phyloP scores from a whole-genome alignment of 176 grass and related monocot species.

The Poa annua region DNA sequence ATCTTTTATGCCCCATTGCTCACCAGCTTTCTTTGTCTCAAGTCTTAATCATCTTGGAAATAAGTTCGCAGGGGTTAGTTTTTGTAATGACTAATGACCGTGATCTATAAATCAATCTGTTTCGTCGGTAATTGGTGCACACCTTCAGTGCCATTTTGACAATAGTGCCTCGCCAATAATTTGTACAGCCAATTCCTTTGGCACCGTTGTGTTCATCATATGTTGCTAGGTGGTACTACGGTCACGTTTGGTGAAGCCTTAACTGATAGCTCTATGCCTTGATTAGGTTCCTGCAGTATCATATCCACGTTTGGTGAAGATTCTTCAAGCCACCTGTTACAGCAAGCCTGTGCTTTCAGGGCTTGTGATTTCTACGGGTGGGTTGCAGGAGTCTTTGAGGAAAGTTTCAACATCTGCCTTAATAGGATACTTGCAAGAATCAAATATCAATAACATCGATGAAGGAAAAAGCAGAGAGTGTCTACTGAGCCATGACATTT shows the following conservation, averaged over 20 bases:
- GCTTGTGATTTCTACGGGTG: conserved; percentile 93
- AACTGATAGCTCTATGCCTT: conserved; percentile 22
- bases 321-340: conserved; percentile 75
- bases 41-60: conserved; percentile 32
- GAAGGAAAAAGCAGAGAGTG: conserved; percentile 59
- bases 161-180: conserved; percentile 31
- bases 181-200: conserved; percentile 12
- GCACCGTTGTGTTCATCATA: conserved; percentile 21
- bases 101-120: background rate
- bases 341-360: conserved; percentile 85
- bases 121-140: background rate
- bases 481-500: conserved; percentile 69
- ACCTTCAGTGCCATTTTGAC: conserved; percentile 12
- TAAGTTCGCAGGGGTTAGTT: background rate
- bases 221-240: conserved; percentile 11
- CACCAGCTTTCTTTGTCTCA: background rate
- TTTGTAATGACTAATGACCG: conserved; percentile 4
- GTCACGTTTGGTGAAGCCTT: background rate
- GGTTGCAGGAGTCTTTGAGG: conserved; percentile 84
- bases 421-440: conserved; percentile 76
- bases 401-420: conserved; percentile 73
- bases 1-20: conserved; percentile 23
- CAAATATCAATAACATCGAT: conserved; percentile 50
- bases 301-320: conserved; percentile 88
- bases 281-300: conserved; percentile 73